These are phyloP conservation scores for Hydnomerulius pinastri DNA, from an alignment of 768 basidiomycete genomes.

Conservation along the genomic window DNA sequence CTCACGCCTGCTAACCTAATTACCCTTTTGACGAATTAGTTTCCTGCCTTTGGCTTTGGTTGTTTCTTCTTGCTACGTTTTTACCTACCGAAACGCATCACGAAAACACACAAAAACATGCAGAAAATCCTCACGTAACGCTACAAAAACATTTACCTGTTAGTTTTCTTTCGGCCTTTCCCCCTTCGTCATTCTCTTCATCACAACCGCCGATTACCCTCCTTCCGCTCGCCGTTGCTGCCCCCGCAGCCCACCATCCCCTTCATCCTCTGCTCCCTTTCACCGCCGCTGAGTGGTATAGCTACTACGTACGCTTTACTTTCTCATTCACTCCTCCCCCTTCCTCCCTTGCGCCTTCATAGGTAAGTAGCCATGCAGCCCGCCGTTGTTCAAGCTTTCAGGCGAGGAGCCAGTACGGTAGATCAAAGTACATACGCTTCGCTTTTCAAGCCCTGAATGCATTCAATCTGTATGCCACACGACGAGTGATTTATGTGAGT, in stretches of 20 bases:
- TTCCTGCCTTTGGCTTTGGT: slow-evolving; percentile 33
- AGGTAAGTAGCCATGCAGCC: slow-evolving; percentile 51
- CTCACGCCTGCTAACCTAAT: slow-evolving; percentile 37
- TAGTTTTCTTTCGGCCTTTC: slow-evolving; percentile 38
- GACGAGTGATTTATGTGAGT: too few relatives aligned
- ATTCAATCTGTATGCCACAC: background rate
- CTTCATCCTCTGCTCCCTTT: slow-evolving; percentile 8
- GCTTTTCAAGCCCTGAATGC: slow-evolving; percentile 1
- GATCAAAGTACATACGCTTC: slow-evolving; percentile 18
- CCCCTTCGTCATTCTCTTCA: slow-evolving; percentile 26
- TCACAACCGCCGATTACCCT: slow-evolving; percentile 18
- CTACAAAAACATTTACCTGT: slow-evolving; percentile 50
- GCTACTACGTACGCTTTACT: slow-evolving; percentile 14
- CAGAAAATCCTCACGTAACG: slow-evolving; percentile 35
- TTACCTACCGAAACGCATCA: slow-evolving; percentile 29
- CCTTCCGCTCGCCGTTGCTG: slow-evolving; percentile 7
- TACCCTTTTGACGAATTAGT: slow-evolving; percentile 38
- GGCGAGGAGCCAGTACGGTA: slow-evolving; percentile 14
- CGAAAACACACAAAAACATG: slow-evolving; percentile 40
- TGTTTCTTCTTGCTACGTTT: slow-evolving; percentile 42
- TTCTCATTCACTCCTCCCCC: slow-evolving; percentile 23
- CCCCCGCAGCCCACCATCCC: slow-evolving; percentile 1
- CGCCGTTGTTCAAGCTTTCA: slow-evolving; percentile 8
- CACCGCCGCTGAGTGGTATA: slow-evolving; percentile 26
- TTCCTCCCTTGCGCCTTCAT: slow-evolving; percentile 26